Evolutionary conservation across 1,139 yeast species (phyloP), one percentile per base, ranked within the genome.

Genomic region (Suhomyces maxii): DNA sequence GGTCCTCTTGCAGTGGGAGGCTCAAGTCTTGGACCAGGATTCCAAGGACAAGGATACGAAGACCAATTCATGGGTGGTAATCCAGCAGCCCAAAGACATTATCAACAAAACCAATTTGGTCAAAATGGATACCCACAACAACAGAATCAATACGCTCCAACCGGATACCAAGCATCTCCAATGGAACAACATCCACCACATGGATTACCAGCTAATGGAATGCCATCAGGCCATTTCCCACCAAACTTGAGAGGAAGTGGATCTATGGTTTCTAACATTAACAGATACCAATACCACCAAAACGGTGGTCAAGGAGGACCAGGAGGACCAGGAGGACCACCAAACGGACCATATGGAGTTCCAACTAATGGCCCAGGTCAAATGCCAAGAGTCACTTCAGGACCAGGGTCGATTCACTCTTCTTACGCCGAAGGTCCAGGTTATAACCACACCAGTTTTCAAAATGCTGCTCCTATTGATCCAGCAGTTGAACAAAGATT

Each of bases 141-240:
- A 9, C 12, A 36, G 33, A 8, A 34, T 9, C 33, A 36, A 8
- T 40, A 14, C 33, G 42, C 26, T 18, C 45, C 48, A 11, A 36
- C 34, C 13, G 49, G 46, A 9, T 55, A 49, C 44, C 47, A 50
- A 26, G 53, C 38, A 25, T 46, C 54, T 13, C 57, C 59, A 26
- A 42, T 55, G 42, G 73, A 67, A 37, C 72, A 67, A 49, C 61
- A 55, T 26, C 73, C 69, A 11, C 74, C 73, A 1, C 71, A 69
- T 43, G 73, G 71, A 1, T 61, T 68, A 36, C 73, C 73, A n/a
- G 47, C 65, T n/a, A 65, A 63, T 39, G 73, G 73, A 2, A 48
- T 67, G 51, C 65, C 71, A 0, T 58, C 56, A n/a, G 63, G 60
- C 42, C 59, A 58, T 34, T 55, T 66, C 18, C 71, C 71, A 6